phyloP scores from a whole-genome alignment of 345 rosid genomes.

The Salix suchowensis region DNA sequence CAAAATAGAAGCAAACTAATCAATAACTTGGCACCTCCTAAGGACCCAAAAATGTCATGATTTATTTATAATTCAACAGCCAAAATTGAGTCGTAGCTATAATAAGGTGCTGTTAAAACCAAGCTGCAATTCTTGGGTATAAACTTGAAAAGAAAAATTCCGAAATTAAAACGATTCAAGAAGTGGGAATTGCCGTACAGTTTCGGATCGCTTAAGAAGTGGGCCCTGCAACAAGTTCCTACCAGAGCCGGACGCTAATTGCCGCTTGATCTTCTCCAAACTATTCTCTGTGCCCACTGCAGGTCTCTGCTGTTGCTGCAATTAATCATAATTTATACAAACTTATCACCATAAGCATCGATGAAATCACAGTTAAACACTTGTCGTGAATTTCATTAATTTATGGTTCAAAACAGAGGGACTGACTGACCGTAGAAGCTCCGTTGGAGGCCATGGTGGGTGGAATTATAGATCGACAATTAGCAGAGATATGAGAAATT shows the following conservation, averaged over 20 bases:
- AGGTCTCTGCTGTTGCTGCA: constrained; percentile 35
- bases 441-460: constrained; percentile 77
- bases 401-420: not conserved
- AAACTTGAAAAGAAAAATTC: not conserved
- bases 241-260: constrained; percentile 89
- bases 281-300: constrained; percentile 60
- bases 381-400: not conserved
- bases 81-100: not conserved
- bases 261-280: constrained; percentile 96
- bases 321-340: not conserved
- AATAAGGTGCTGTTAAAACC: not conserved
- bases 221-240: constrained; percentile 91
- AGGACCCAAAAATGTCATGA: not conserved
- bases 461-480: constrained; percentile 13
- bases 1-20: not conserved
- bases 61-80: not conserved
- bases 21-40: not conserved
- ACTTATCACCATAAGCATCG: not conserved
- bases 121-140: not conserved
- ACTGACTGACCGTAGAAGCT: constrained; percentile 60
- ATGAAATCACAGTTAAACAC: not conserved
- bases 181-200: constrained; percentile 38
- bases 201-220: constrained; percentile 96
- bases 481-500: constrained; percentile 15
- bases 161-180: not conserved